These are phyloP conservation scores for Lachancea meyersii DNA, from an alignment of 805 yeast genomes.

Conservation along the genomic window DNA sequence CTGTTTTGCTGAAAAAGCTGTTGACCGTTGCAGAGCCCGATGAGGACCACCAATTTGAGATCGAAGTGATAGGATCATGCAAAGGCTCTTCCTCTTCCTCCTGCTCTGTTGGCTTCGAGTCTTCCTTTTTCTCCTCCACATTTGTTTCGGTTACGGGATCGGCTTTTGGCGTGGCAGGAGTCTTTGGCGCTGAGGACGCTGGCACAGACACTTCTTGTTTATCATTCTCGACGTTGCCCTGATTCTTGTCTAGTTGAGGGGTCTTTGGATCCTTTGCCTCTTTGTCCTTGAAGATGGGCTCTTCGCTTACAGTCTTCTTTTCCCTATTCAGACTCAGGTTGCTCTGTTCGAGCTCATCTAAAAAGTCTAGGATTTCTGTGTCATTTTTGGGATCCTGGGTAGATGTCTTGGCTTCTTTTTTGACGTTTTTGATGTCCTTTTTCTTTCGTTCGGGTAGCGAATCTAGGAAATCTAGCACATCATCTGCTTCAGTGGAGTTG, in stretches of 20 bases:
- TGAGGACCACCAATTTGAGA: conserved; percentile 69
- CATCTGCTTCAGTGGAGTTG: conserved; percentile 53
- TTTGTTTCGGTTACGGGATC: conserved; percentile 16
- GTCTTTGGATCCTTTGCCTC: not conserved
- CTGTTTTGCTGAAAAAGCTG: conserved; percentile 60
- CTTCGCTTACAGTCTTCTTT: conserved; percentile 2
- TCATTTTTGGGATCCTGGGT: conserved; percentile 23
- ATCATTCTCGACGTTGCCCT: conserved; percentile 6
- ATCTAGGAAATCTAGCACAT: conserved; percentile 73
- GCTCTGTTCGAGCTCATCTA: conserved; percentile 65
- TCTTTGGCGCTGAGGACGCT: not conserved
- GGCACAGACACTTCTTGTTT: conserved; percentile 9
- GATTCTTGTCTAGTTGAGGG: not conserved
- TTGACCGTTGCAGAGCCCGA: conserved; percentile 62
- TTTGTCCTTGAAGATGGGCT: not conserved
- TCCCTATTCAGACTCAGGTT: conserved; percentile 36
- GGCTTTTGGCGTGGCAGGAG: conserved; percentile 2
- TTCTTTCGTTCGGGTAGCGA: conserved; percentile 51
- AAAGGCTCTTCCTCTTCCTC: too few species aligned
- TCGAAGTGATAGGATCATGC: conserved; percentile 57
- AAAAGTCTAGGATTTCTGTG: conserved; percentile 38
- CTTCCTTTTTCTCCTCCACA: conserved; percentile 19
- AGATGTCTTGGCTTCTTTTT: conserved; percentile 39
- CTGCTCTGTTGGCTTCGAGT: too few species aligned
- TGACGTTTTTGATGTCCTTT: conserved; percentile 23